Evolutionary conservation across 768 basidiomycete species (phyloP).

Genomic region (Leccinum subgranulosum): DNA sequence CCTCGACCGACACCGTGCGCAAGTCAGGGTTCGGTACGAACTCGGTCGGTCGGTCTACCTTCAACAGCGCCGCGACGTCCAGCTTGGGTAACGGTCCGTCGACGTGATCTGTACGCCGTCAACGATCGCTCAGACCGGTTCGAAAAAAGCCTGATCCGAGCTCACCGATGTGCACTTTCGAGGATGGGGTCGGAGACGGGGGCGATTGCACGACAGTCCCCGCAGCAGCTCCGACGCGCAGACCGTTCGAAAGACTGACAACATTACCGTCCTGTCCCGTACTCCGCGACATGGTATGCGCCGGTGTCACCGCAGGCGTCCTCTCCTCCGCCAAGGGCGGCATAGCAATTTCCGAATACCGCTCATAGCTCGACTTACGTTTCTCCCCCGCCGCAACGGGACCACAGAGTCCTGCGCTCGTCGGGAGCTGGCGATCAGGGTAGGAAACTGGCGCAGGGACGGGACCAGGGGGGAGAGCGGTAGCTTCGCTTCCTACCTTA

Average conservation of each 20-base stretch:
- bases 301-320: conserved; percentile 55
- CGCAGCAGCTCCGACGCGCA: conserved; percentile 1
- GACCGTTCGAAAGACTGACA: conserved; percentile 5
- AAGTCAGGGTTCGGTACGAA: conserved; percentile 33
- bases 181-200: not conserved
- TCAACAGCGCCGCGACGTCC: conserved; percentile 47
- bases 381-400: conserved; percentile 45
- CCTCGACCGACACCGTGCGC: conserved; percentile 70
- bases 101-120: conserved; percentile 31
- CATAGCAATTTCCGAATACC: conserved; percentile 57
- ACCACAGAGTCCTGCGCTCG: conserved; percentile 9
- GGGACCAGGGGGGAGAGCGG: not conserved
- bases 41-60: conserved; percentile 10
- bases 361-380: conserved; percentile 65
- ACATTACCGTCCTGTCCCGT: conserved; percentile 3
- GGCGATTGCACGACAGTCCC: not conserved
- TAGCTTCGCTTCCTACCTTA: not conserved
- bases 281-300: conserved; percentile 46
- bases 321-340: conserved; percentile 68
- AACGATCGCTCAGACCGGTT: not conserved
- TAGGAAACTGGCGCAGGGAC: not conserved
- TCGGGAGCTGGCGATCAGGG: conserved; percentile 11
- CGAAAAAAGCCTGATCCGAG: not conserved
- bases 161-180: conserved; percentile 36
- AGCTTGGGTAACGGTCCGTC: conserved; percentile 46